phyloP scores from a whole-genome alignment of 768 basidiomycete species.

The Lanmaoa rubissima region DNA sequence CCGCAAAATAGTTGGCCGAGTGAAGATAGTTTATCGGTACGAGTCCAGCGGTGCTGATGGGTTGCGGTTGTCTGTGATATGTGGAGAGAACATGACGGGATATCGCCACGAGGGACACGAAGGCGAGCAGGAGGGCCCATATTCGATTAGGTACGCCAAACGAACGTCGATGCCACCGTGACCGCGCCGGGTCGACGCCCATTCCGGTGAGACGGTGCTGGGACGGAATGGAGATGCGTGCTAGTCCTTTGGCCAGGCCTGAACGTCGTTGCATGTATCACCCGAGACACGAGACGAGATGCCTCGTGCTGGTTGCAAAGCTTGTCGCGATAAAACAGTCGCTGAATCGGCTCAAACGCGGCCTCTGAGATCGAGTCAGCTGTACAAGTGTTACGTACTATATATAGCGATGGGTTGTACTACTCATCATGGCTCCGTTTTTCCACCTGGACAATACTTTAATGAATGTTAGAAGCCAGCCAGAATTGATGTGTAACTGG shows the following conservation, averaged over 20 bases:
- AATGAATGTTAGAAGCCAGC: too few species aligned
- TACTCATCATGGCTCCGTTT: neutral
- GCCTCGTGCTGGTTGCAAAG: neutral
- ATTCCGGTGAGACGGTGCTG: constrained; percentile 41
- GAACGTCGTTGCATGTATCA: constrained; percentile 63
- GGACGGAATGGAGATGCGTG: constrained; percentile 53
- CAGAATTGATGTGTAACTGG: too few species aligned
- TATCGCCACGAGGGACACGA: constrained; percentile 54
- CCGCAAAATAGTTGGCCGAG: constrained; percentile 30
- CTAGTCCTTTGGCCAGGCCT: constrained; percentile 45
- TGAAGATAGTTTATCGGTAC: constrained; percentile 85
- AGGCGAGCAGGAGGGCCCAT: constrained; percentile 57
- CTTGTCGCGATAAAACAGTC: constrained; percentile 4
- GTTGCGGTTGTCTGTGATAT: constrained; percentile 25
- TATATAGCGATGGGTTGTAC: too few species aligned
- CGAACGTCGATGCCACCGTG: constrained; percentile 54
- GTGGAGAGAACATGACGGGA: constrained; percentile 55
- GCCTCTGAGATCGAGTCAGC: neutral
- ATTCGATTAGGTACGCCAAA: constrained; percentile 68
- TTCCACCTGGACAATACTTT: too few species aligned
- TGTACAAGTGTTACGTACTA: neutral
- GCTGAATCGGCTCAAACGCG: constrained; percentile 1
- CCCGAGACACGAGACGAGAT: neutral
- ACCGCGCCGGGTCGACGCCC: constrained; percentile 45
- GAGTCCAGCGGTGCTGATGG: constrained; percentile 43